Conservation (phyloP, 176 grass and related monocot genomes). For the Leersia perrieri region DNA sequence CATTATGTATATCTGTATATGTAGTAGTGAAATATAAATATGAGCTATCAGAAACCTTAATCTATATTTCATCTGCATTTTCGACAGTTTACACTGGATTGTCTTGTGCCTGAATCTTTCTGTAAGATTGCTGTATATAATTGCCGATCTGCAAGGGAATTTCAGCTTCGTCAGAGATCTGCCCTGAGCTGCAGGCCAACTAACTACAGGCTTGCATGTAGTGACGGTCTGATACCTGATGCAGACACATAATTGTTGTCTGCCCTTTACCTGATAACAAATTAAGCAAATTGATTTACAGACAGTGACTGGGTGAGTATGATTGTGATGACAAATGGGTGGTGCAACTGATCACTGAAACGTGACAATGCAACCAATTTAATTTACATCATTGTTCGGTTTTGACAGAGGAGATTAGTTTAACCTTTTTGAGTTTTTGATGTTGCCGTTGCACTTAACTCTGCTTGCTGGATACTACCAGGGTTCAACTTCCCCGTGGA, state of each 20-base stretch:
- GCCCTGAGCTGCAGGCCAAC: neutral
- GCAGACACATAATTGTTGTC: neutral
- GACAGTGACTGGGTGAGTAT: neutral
- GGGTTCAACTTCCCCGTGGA: no score
- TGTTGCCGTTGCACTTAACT: no score
- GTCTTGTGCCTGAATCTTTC: neutral
- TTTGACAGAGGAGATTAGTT: neutral
- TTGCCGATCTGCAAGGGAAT: neutral
- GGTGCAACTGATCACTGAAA: neutral
- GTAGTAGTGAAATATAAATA: neutral
- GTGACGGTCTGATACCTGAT: neutral
- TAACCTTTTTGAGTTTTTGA: neutral
- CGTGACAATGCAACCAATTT: neutral
- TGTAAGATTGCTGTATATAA: neutral
- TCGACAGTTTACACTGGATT: neutral
- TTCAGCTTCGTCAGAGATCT: constrained; percentile 20
- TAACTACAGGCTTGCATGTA: neutral
- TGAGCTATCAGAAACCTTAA: neutral
- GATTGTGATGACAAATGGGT: neutral
- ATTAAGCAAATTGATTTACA: neutral
- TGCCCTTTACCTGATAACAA: neutral
- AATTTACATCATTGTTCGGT: neutral
- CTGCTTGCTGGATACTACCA: no score
- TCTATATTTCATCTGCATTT: neutral
- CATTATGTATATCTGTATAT: neutral